Percentiles rank a stretch among this genome's conserved stretches.
Conservation (phyloP, 495 filamentous ascomycete genomes). For the Neurospora tetraspora region DNA sequence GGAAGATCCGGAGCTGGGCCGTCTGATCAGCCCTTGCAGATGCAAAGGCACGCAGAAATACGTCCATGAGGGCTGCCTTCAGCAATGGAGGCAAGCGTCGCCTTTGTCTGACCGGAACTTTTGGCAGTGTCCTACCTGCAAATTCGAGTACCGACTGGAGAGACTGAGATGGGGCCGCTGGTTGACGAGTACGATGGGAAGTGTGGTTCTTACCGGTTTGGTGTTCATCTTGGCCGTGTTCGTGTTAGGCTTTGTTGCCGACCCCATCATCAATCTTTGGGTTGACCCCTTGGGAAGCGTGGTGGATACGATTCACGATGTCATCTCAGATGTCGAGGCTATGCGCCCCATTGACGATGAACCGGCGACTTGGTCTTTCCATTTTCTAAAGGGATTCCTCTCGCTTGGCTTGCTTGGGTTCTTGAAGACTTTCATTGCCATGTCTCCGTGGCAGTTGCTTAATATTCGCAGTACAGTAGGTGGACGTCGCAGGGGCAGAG, state of each 20-base stretch:
- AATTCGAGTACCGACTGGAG: constrained; percentile 72
- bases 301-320: constrained; percentile 27
- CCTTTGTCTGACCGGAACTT: constrained; percentile 58
- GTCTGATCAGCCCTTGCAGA: constrained; percentile 82
- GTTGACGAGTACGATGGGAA: constrained; percentile 56
- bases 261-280: constrained; percentile 85
- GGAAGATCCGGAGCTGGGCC: constrained; percentile 60
- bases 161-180: constrained; percentile 66
- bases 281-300: constrained; percentile 55
- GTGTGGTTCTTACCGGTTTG: constrained; percentile 54
- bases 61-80: constrained; percentile 90
- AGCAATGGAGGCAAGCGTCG: constrained; percentile 72
- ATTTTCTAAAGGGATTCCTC: constrained; percentile 81
- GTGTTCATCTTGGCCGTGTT: constrained; percentile 67
- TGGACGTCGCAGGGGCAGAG: constrained; percentile 53
- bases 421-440: constrained; percentile 63
- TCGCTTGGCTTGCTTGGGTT: constrained; percentile 80
- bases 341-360: constrained; percentile 31
- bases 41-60: constrained; percentile 90
- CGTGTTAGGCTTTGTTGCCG: constrained; percentile 77
- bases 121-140: constrained; percentile 84
- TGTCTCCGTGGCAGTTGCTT: constrained; percentile 69
- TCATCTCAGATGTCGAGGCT: constrained; percentile 27
- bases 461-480: constrained; percentile 48
- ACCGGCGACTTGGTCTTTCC: constrained; percentile 55